Base-by-base conservation (phyloP, 2,329 filamentous ascomycete species). In the Penicillium digitatum region DNA sequence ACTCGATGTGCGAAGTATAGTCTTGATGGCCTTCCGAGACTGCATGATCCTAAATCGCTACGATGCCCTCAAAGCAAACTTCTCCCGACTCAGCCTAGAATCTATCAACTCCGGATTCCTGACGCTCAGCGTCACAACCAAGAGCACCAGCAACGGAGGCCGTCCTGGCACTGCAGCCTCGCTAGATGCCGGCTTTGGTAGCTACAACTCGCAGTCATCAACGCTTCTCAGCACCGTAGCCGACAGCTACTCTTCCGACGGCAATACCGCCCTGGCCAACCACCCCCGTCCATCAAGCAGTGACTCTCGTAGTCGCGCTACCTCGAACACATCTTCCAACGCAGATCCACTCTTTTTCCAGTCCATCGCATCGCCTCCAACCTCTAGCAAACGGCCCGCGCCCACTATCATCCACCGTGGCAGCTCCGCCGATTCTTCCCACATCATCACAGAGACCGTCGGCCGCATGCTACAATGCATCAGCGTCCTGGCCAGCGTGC, bases 391-490 rank as follows among this genome's bases (percentile, higher is more conserved):
- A 51, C 65, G 66, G 11, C 68, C 70, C 5, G 69, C 67, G 9
- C 69, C 69, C 6, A 70, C 68, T 2, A 65, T 74, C 34, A 69
- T 71, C 42, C 66, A 71, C 56, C 70, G 66, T 32, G 61, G 66
- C 31, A 62, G 63, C 37, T 63, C 70, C 8, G 58, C 70, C 5
- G 77, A 79, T 55, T 74, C 72, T 66, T 87, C 85, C 53, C 75
- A 67, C 83, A 90, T 69, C 85, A 94, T 97, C 51, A 96, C 94
- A 0, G 92, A 97, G 64, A 96, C 93, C 63, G 92, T 96, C 0
- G 94, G 91, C 0, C 81, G 93, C 48, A 95, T 99, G 90, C 79
- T 99, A 60, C 94, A 99, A 76, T 99, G 94, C 72, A 87, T 97
- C 73, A 93, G 88, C 70, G 91, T 99, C 8, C 79, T 99, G 22